Evolutionary conservation across 257 asterid species (phyloP), one percentile per base, ranked within the genome.

Genomic region (Ligustrum vulgare): DNA sequence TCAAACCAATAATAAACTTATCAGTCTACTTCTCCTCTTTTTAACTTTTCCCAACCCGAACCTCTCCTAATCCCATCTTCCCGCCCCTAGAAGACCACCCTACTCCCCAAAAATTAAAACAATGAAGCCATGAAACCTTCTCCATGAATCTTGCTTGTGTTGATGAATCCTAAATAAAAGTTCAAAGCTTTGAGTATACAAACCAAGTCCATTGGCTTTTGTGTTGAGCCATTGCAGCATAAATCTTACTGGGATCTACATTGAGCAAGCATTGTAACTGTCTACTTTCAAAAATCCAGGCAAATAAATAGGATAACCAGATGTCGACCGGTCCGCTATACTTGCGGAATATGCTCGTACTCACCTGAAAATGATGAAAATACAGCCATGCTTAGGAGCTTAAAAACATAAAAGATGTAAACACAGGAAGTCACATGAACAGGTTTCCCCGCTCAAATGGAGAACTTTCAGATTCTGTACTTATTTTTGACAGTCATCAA

Each of bases 171-270:
- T 58, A 58, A 23, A 58, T 58, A 20, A 3, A 22, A 36, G 12
- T 15, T 2, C 8, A n/a, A 47, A 58, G 63, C 16, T 5, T 13
- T 5, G 8, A 31, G 31, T 16, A 65, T 39, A 86, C 89, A 11
- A 80, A 93, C 98, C 98, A 93, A 82, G 91, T 87, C 97, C 96
- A 94, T 78, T 94, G 98, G 87, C 98, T 94, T 56, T 71, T 84
- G 79, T 92, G 97, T 71, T 89, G 96, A 79, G 96, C 96, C 98
- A 94, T 94, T 13, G 97, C 97, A 34, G 83, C 85, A 80, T 85
- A 92, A 80, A 90, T 94, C 83, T 72, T 89, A 18, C 64, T 72
- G 32, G 92, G 92, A 78, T 87, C 80, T 78, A 73, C 82, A 79
- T 94, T 94, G 78, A 89, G 88, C 79, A 94, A 76, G 86, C 91